Evolutionary conservation across 2,329 filamentous ascomycete genomes (phyloP), one percentile per base, ranked within the genome.

Genomic region (Talaromyces sp.): DNA sequence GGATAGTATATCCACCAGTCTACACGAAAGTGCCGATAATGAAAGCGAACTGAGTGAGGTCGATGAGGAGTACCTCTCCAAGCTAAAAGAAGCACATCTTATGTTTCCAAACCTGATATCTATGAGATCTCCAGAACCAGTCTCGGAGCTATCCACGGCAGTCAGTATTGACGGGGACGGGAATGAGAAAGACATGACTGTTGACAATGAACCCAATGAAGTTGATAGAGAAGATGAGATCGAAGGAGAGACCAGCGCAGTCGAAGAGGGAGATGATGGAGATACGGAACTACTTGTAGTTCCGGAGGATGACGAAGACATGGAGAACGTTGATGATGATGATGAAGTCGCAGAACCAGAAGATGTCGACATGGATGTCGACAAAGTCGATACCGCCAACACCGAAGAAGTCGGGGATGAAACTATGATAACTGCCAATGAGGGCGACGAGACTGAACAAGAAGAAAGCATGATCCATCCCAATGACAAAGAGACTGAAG

Each of bases 21-120:
- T 85, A 7, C 82, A 86, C 60, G 84, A 87, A 60, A 86, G 81
- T 40, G 85, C 83, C 0, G 85, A 88, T 61, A 84, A 87, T 56
- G 86, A 89, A 69, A 88, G 85, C 66, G 86, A 88, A 61, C 75
- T 89, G 0, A 88, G 84, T 54, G 86, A 89, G 61, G 81, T 85
- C 9, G 71, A 73, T 45, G 72, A 72, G n/a, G 66, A 69, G 37
- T 70, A 67, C 39, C 59, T 69, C 3, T 63, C 66, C 15, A 72
- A 65, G 19, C 63, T 69, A n/a, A 60, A 63, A 19, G 53, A 39
- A 1, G 65, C 67, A 28, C 61, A 62, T n/a, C 25, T 19, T 21
- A 48, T 66, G 13, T 70, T 70, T 41, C 65, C 67, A 3, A 67
- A 67, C 37, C 41, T 70, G 21, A 60, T 59, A 28, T 62, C 66